These are phyloP conservation scores for Leccinum subgranulosum DNA, from an alignment of 768 basidiomycete species.

Conservation along the genomic window DNA sequence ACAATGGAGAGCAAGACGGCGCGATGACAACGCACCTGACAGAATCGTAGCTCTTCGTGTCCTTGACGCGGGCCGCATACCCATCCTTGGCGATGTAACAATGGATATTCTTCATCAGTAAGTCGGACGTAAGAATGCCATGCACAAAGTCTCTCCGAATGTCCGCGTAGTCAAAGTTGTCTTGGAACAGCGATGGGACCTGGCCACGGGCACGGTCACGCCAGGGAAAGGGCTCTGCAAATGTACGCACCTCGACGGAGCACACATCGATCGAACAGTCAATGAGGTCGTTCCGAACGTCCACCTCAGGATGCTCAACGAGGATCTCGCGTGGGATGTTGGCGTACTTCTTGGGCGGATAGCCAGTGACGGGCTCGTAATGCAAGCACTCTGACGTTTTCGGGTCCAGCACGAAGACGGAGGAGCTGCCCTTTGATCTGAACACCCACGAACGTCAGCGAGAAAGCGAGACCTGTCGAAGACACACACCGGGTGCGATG, in stretches of 20 bases:
- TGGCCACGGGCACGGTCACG: constrained; percentile 29
- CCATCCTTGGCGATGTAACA: constrained; percentile 86
- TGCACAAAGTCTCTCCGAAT: constrained; percentile 91
- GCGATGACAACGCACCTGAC: constrained; percentile 58
- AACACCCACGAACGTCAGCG: background rate
- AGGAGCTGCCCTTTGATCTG: constrained; percentile 70
- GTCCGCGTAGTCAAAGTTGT: constrained; percentile 97
- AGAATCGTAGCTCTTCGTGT: constrained; percentile 88
- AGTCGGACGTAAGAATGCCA: constrained; percentile 47
- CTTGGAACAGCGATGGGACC: constrained; percentile 95
- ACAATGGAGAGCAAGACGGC: background rate
- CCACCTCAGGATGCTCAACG: constrained; percentile 69
- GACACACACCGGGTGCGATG: constrained; percentile 69
- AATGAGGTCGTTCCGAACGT: constrained; percentile 84
- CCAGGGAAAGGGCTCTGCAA: background rate
- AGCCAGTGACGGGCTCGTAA: constrained; percentile 73
- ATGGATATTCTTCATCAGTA: constrained; percentile 87
- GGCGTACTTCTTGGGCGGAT: constrained; percentile 59
- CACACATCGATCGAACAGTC: constrained; percentile 92
- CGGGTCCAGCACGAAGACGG: constrained; percentile 75
- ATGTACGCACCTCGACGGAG: constrained; percentile 73
- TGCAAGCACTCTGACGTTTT: constrained; percentile 79
- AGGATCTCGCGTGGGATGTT: constrained; percentile 79
- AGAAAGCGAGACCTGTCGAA: background rate
- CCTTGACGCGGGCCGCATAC: constrained; percentile 91